Evolutionary conservation across 192 early-diverging fungal species (phyloP), one percentile per base, ranked within the genome.

Genomic region (Radiomyces spectabilis): DNA sequence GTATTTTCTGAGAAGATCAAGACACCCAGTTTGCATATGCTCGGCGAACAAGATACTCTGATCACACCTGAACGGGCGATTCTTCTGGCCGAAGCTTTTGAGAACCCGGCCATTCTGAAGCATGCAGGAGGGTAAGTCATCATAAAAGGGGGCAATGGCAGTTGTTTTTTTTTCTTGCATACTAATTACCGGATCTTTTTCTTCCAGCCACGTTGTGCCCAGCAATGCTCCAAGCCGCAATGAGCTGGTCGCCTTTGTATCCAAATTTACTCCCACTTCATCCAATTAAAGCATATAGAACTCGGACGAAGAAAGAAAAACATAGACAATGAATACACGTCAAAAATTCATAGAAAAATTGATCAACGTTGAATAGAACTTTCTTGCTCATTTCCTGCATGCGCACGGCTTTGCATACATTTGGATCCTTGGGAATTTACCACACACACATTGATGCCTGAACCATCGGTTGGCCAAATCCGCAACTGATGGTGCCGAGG

Each of bases 91-190:
- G 50, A 39, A 1, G 27, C 43, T 16, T 57, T 55, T 49, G 27
- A 51, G 10, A 9, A 60, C 12, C 68, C 68, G 2, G 27, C 32
- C 15, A 8, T 64, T n/a, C 35, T 63, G 4, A 18, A 30, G 2
- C 67, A 70, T 27, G n/a, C 61, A 10, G 68, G 68, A 55, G 68
- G 68, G 68, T 64, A 59, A 63, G 66, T 34, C 15, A 9, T 43
- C 15, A 19, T 7, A 43, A 43, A 48, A 48, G 3, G 21, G 30
- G 16, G 13, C 4, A 30, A 19, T 27, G 1, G 24, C 10, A 24
- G 34, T 15, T 38, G 26, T 9, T 35, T 52, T 34, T 21, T 38
- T 16, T 42, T 2, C 5, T 42, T 5, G 4, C 5, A 27, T 1
- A n/a, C 9, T 44, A 10, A 25, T 24, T 4, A 8, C 26, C 13